A percentile compares a stretch with the other conserved stretches of the same genome.
phyloP scores from a whole-genome alignment of 768 basidiomycete genomes.

The Cytidiella melzeri region DNA sequence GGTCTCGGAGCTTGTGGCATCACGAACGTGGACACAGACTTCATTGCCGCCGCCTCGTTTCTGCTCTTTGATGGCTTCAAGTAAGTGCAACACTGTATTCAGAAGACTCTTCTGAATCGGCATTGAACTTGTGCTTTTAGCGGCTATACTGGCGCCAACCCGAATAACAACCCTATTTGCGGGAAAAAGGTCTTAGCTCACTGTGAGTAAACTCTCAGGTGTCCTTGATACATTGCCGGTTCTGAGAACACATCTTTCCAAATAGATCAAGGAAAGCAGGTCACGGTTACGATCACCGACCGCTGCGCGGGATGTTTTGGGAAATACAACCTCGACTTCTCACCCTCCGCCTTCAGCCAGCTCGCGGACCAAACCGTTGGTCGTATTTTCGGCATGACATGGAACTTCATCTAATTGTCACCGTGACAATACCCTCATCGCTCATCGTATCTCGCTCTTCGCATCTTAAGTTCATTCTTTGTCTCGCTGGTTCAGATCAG shows the following conservation, averaged over 20 bases:
- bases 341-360: constrained; percentile 43
- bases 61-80: constrained; percentile 53
- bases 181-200: constrained; percentile 33
- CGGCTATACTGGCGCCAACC: constrained; percentile 50
- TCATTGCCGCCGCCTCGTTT: constrained; percentile 54
- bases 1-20: constrained; percentile 64
- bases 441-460: not conserved
- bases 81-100: constrained; percentile 35
- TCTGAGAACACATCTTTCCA: too few relatives aligned
- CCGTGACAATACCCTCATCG: not conserved
- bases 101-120: not conserved
- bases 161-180: constrained; percentile 76
- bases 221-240: not conserved
- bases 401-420: constrained; percentile 29
- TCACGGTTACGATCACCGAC: constrained; percentile 49
- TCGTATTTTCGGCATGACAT: constrained; percentile 43
- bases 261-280: constrained; percentile 42
- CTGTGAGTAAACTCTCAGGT: too few relatives aligned
- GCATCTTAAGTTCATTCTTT: not conserved
- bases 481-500: not conserved
- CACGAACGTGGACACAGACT: constrained; percentile 42
- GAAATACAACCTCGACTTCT: constrained; percentile 44
- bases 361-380: constrained; percentile 41
- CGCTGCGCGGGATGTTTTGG: constrained; percentile 58
- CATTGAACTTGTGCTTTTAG: too few relatives aligned